These are phyloP conservation scores for Stemphylium lycopersici DNA, from an alignment of 2,329 filamentous ascomycete genomes.

Conservation along the genomic window DNA sequence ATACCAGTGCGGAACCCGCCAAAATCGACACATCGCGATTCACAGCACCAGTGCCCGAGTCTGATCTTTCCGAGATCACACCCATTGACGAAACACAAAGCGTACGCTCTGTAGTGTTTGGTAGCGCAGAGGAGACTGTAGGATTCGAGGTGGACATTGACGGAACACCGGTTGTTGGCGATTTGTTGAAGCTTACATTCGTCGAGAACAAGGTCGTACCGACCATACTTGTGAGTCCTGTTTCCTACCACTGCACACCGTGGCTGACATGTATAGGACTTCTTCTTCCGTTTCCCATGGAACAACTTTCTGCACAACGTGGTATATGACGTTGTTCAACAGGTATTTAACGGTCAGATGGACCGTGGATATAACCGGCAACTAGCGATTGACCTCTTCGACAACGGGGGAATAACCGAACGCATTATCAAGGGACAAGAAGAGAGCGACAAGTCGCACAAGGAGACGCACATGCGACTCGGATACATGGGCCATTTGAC, in stretches of 20 bases:
- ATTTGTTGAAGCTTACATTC: conserved; percentile 94
- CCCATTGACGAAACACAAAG: conserved; percentile 47
- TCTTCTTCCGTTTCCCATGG: conserved; percentile 99
- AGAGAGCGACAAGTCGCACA: conserved; percentile 84
- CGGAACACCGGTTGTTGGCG: conserved; percentile 83
- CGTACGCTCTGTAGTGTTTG: conserved; percentile 43
- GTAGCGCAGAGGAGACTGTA: conserved; percentile 37
- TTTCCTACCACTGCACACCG: background rate
- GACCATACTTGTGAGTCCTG: conserved; percentile 81
- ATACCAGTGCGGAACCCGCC: conserved; percentile 31
- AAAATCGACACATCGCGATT: conserved; percentile 41
- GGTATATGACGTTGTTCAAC: conserved; percentile 97
- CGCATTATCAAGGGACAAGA: conserved; percentile 91
- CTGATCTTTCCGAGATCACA: conserved; percentile 44
- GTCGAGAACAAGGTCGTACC: conserved; percentile 93
- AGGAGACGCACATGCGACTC: conserved; percentile 83
- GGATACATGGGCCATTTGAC: conserved; percentile 99
- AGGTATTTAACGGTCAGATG: conserved; percentile 98
- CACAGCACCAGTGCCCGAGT: conserved; percentile 31
- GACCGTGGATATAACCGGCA: conserved; percentile 91
- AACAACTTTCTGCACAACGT: conserved; percentile 99
- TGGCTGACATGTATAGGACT: conserved; percentile 65
- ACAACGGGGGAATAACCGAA: conserved; percentile 85
- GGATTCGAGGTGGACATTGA: conserved; percentile 65
- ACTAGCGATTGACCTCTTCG: conserved; percentile 90